Evolutionary conservation across 164 flowering plant genomes (phyloP).

Genomic region (Aristolochia contorta): DNA sequence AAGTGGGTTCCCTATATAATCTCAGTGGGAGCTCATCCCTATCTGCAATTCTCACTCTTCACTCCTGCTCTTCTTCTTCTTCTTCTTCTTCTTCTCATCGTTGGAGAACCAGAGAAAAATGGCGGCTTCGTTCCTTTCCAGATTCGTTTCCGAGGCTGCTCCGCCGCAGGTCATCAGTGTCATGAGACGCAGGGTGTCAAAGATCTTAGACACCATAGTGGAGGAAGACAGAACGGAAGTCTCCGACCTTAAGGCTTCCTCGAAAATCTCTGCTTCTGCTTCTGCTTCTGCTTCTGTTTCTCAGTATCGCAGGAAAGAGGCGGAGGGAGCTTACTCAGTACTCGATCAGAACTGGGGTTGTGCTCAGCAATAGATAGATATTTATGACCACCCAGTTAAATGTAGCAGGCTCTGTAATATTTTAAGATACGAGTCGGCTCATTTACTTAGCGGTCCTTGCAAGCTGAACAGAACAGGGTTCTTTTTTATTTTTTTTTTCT

Average conservation of each 20-base stretch:
- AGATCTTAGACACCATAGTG: constrained; percentile 41
- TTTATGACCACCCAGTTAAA: too few species aligned
- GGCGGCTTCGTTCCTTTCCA: constrained; percentile 32
- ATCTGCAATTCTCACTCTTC: too few species aligned
- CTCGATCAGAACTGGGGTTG: background rate
- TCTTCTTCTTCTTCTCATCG: background rate
- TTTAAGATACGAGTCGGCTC: too few species aligned
- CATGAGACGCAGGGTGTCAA: constrained; percentile 32
- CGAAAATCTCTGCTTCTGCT: background rate
- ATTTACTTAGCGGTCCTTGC: too few species aligned
- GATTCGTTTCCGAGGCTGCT: constrained; percentile 37
- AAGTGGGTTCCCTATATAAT: too few species aligned
- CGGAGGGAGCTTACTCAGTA: background rate
- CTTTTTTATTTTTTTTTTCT: too few species aligned
- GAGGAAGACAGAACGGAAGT: constrained; percentile 32
- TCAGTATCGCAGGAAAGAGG: background rate
- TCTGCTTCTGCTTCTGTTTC: background rate
- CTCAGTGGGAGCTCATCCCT: too few species aligned
- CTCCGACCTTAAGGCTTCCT: background rate
- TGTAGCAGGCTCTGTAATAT: too few species aligned
- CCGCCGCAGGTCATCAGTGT: constrained; percentile 42
- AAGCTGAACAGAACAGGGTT: too few species aligned
- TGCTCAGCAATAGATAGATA: background rate
- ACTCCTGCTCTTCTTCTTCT: background rate
- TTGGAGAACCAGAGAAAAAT: constrained; percentile 2